Percentiles rank a stretch among this genome's conserved stretches.
Evolutionary conservation across 106 monocot species (phyloP).

Genomic region (Acanthochlamys bracteata): DNA sequence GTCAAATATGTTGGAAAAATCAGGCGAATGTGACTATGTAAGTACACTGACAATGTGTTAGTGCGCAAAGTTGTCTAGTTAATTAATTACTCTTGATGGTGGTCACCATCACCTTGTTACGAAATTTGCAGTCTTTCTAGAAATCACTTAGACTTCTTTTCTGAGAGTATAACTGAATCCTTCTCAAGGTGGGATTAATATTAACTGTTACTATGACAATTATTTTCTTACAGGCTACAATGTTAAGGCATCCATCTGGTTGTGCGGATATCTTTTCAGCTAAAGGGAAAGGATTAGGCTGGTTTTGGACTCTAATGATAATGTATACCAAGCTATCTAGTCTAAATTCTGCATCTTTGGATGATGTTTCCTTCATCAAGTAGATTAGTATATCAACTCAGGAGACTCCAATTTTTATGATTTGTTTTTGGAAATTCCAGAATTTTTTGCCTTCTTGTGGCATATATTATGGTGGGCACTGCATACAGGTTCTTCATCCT

Average conservation of each 20-base stretch:
- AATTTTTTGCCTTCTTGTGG: conserved; percentile 61
- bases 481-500: conserved; percentile 77
- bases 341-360: too few species aligned
- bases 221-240: conserved; percentile 38
- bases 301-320: conserved; percentile 75
- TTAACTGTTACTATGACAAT: background rate
- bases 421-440: conserved; percentile 27
- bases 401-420: background rate
- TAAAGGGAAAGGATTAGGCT: conserved; percentile 53
- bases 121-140: too few species aligned
- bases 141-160: too few species aligned
- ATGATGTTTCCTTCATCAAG: too few species aligned
- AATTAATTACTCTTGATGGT: too few species aligned
- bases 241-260: conserved; percentile 81
- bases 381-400: too few species aligned
- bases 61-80: background rate
- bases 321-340: conserved; percentile 65
- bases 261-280: conserved; percentile 57
- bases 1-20: conserved; percentile 33
- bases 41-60: conserved; percentile 12
- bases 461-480: conserved; percentile 57
- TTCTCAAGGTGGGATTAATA: too few species aligned
- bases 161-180: too few species aligned
- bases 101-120: too few species aligned
- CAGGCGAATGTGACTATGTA: conserved; percentile 62